Conservation (phyloP, 805 yeast genomes). For the Candida coquimbonensis region DNA sequence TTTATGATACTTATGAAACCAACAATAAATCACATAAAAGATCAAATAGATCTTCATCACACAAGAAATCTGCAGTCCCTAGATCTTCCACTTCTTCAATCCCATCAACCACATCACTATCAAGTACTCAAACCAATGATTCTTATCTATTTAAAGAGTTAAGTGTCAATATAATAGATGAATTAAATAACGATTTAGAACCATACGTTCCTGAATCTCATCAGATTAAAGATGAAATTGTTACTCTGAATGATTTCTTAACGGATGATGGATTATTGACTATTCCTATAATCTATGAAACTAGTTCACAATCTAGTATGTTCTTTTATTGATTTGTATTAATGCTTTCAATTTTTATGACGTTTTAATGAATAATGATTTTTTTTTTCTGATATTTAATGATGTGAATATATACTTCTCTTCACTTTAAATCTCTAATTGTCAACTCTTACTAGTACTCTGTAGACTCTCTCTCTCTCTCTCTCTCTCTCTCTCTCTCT, state of each 20-base stretch:
- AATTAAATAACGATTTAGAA: background rate
- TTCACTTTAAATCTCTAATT: no score
- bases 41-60: background rate
- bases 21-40: background rate
- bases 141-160: no score
- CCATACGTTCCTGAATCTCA: slow-evolving; percentile 5
- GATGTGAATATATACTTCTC: no score
- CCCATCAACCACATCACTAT: no score
- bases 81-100: no score
- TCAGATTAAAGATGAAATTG: slow-evolving; percentile 1
- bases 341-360: background rate
- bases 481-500: no score
- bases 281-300: slow-evolving; percentile 5
- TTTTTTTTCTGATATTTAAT: no score
- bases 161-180: no score
- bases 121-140: no score
- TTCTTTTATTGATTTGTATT: background rate
- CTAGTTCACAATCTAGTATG: background rate
- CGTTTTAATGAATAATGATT: no score
- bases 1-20: slow-evolving; percentile 13
- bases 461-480: no score
- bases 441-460: no score
- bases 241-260: slow-evolving; percentile 1
- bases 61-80: background rate
- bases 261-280: slow-evolving; percentile 6